Evolutionary conservation across 1,139 yeast species (phyloP), one percentile per base, ranked within the genome.

Genomic region (Suhomyces taliae): DNA sequence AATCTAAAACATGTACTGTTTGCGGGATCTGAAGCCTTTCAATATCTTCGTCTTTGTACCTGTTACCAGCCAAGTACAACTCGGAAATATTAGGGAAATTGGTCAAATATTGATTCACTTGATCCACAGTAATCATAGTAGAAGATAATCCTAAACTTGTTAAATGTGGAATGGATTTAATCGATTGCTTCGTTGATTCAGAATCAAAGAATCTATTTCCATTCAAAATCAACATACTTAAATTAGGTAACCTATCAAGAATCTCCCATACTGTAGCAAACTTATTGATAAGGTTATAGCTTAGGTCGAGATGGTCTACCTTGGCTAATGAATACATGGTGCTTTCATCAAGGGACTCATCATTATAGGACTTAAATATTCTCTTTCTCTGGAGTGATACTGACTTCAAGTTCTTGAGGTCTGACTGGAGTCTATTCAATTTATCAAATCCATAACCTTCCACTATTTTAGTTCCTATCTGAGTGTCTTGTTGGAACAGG

Each of bases 381-480:
- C 39, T 35, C 31, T 72, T 65, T 37, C 71, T 63, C 40, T 78
- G 78, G 41, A 88, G 61, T 0, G 89, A 76, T 0, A 85, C 69
- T 6, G 76, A 68, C n/a, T 53, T 57, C 43, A 88, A 65, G 15
- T 68, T 62, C 5, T 56, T 56, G 41, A 82, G 74, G 49, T 83
- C 67, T 1, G 79, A 64, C 51, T 83, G 85, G 9, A 74, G 59
- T 19, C 55, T 48, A 45, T 77, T 74, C 40, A 83, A 64, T 54
- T 79, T 76, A 19, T 80, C 85, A 60, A 87, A 83, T 1, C 96
- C 96, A 49, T 69, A 78, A 34, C 79, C 75, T 57, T 87, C 84
- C 11, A 82, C 81, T 7, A 57, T 57, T 59, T 88, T 90, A 1
- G 70, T 50, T 0, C 87, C 89, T 48, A 84, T 72, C 36, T 53